phyloP scores from a whole-genome alignment of 371 early-diverging fungal genomes.

The Dentiscutata heterogama region DNA sequence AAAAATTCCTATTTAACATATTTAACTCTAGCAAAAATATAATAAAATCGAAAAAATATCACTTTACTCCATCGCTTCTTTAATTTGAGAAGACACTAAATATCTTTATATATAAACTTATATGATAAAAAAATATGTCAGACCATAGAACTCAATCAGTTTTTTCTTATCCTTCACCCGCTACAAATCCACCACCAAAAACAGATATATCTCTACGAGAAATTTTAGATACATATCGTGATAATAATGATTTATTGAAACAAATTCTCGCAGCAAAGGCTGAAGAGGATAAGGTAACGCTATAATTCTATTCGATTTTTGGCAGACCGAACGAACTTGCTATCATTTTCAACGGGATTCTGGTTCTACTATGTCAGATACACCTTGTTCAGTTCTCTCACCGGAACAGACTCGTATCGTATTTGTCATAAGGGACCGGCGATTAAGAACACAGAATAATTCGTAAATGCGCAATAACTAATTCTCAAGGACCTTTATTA shows the following conservation, averaged over 20 bases:
- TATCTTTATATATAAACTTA: neutral
- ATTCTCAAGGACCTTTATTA: neutral
- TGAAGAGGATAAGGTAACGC: slow-evolving; percentile 63
- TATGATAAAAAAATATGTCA: slow-evolving; percentile 23
- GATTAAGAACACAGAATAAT: too few species aligned
- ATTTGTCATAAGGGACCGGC: too few species aligned
- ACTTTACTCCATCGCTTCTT: neutral
- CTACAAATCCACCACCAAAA: slow-evolving; percentile 27
- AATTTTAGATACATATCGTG: slow-evolving; percentile 57
- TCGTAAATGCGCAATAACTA: too few species aligned
- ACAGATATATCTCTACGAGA: slow-evolving; percentile 59
- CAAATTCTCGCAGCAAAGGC: slow-evolving; percentile 60
- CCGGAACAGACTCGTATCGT: too few species aligned
- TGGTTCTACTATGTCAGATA: neutral
- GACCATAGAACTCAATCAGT: slow-evolving; percentile 36
- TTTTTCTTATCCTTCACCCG: slow-evolving; percentile 43
- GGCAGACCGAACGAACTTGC: neutral
- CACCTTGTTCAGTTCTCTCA: neutral
- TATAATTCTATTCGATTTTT: neutral
- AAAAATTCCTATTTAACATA: too few species aligned
- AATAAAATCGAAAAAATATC: too few species aligned
- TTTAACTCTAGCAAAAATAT: too few species aligned
- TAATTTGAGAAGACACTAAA: neutral
- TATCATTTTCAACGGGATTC: neutral
- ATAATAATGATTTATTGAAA: slow-evolving; percentile 57